Percentiles rank a stretch among this genome's conserved stretches.
Evolutionary conservation across 1,139 yeast species (phyloP).

Genomic region (Yamadazyma oceani): DNA sequence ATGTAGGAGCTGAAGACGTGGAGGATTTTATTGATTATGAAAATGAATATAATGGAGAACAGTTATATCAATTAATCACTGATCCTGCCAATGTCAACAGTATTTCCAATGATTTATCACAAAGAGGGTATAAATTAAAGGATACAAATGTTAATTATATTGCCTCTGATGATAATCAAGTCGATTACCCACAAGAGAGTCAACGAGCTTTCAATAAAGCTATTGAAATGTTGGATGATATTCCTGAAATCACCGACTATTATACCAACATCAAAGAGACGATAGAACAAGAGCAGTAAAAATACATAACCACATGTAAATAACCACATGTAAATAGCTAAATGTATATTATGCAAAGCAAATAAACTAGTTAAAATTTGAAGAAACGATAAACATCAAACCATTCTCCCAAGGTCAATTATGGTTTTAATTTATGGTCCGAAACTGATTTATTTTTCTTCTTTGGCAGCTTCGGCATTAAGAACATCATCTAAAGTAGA

Average conservation of each 20-base stretch:
- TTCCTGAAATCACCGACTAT: conserved; percentile 79
- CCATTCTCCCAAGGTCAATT: no score
- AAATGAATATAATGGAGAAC: conserved; percentile 42
- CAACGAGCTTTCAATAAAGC: conserved; percentile 57
- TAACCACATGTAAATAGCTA: conserved; percentile 1
- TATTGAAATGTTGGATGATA: conserved; percentile 60
- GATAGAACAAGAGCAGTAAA: neutral
- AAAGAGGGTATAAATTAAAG: conserved; percentile 55
- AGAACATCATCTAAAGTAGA: conserved; percentile 59
- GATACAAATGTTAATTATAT: conserved; percentile 72
- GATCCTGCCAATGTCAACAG: conserved; percentile 62
- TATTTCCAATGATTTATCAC: conserved; percentile 59
- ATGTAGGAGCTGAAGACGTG: conserved; percentile 82
- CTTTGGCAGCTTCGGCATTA: conserved; percentile 45
- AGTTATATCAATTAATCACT: conserved; percentile 44
- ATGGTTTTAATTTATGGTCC: no score
- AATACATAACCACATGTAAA: conserved; percentile 3
- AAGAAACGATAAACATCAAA: no score
- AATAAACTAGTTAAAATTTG: neutral
- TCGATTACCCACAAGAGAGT: conserved; percentile 53
- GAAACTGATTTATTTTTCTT: conserved; percentile 17
- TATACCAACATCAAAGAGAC: conserved; percentile 51
- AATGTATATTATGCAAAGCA: neutral
- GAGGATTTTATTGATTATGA: conserved; percentile 49
- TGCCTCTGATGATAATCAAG: conserved; percentile 62